Conservation (phyloP, 169 alveolate genomes). For the Plasmodium gonderi region DNA sequence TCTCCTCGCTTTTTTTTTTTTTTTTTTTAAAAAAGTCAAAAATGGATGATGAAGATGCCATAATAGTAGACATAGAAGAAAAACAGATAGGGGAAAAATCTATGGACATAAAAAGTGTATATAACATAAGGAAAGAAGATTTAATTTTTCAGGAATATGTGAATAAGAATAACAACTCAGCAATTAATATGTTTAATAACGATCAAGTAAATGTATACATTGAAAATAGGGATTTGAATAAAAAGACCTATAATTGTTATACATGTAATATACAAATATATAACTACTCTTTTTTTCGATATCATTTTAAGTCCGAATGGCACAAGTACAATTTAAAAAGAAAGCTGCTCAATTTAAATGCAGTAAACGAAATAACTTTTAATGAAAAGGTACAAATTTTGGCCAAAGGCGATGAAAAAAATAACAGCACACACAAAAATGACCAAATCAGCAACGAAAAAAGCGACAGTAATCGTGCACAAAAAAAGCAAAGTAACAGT, state of each 20-base stretch:
- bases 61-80: background rate
- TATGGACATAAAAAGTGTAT: constrained; percentile 22
- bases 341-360: constrained; percentile 77
- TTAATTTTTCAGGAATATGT: constrained; percentile 33
- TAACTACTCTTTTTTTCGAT: constrained; percentile 73
- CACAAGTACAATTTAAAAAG: constrained; percentile 88
- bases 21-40: background rate
- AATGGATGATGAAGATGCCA: background rate
- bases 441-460: constrained; percentile 1
- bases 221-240: constrained; percentile 50
- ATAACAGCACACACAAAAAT: constrained; percentile 14
- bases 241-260: constrained; percentile 48
- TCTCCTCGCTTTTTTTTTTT: background rate
- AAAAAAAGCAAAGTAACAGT: constrained; percentile 7
- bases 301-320: constrained; percentile 90
- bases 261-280: constrained; percentile 74
- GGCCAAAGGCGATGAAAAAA: constrained; percentile 6
- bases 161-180: constrained; percentile 15
- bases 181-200: constrained; percentile 24
- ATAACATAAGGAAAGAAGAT: constrained; percentile 59
- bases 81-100: background rate
- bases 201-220: constrained; percentile 66
- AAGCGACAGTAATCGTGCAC: background rate
- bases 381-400: constrained; percentile 71
- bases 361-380: constrained; percentile 75